Evolutionary conservation across 2,329 filamentous ascomycete genomes (phyloP).

Genomic region (Fusarium palustre): DNA sequence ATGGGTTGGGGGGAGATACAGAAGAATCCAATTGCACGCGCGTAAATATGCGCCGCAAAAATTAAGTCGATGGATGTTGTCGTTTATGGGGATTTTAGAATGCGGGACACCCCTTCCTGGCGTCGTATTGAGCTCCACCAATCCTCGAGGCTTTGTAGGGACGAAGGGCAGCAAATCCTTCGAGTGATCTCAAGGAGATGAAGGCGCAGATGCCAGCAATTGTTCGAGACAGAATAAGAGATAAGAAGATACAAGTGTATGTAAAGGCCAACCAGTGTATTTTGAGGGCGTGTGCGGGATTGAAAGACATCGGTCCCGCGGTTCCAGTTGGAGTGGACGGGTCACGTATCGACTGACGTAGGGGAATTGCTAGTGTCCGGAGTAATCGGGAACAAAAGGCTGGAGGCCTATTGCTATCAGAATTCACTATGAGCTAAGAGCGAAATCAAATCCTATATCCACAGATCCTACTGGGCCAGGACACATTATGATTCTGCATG

Average conservation of each 20-base stretch:
- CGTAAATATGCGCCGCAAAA: slow-evolving; percentile 34
- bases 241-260: slow-evolving; percentile 27
- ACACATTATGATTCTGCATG: background rate
- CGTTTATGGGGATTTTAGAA: slow-evolving; percentile 38
- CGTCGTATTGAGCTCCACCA: slow-evolving; percentile 37
- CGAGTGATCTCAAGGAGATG: slow-evolving; percentile 5
- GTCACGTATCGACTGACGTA: slow-evolving; percentile 27
- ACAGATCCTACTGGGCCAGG: background rate
- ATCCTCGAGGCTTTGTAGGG: slow-evolving; percentile 16
- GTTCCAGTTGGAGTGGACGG: slow-evolving; percentile 35
- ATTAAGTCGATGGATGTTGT: slow-evolving; percentile 40
- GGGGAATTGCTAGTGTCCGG: slow-evolving; percentile 38
- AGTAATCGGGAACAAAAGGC: slow-evolving; percentile 29
- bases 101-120: slow-evolving; percentile 40
- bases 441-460: background rate
- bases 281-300: slow-evolving; percentile 39
- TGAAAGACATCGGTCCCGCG: slow-evolving; percentile 36
- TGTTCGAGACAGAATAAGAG: slow-evolving; percentile 3
- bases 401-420: slow-evolving; percentile 3
- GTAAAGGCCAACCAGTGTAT: slow-evolving; percentile 11
- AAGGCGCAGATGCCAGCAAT: slow-evolving; percentile 5
- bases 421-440: background rate
- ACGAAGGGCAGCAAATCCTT: slow-evolving; percentile 2
- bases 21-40: slow-evolving; percentile 26
- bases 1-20: slow-evolving; percentile 8